Percentiles rank a stretch among this genome's conserved stretches.
These are phyloP conservation scores for Colletotrichum endophyticum DNA, from an alignment of 2,329 filamentous ascomycete genomes.

Conservation along the genomic window DNA sequence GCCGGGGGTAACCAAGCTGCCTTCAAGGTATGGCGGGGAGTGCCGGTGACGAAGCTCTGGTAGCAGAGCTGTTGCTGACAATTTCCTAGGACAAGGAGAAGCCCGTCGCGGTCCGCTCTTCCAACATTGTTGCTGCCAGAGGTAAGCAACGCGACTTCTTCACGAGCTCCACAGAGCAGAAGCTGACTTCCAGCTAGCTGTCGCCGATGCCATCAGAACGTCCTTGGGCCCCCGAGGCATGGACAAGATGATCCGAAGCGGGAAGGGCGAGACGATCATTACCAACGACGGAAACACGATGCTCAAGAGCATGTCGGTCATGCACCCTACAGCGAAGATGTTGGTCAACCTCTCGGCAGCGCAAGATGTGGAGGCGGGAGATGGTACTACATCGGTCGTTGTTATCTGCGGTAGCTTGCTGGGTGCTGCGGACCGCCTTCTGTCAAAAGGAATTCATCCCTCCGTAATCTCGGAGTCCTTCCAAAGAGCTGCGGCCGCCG, in stretches of 20 bases:
- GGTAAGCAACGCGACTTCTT: constrained; percentile 55
- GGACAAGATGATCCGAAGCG: constrained; percentile 99
- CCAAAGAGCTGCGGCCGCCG: constrained; percentile 88
- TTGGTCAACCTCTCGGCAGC: constrained; percentile 95
- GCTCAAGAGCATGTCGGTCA: constrained; percentile 98
- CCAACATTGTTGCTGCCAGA: constrained; percentile 97
- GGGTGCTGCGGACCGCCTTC: constrained; percentile 88
- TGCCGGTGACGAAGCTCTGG: constrained; percentile 27
- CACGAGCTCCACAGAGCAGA: neutral
- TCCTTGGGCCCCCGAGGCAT: constrained; percentile 96
- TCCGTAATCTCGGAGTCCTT: constrained; percentile 98
- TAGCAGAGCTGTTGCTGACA: constrained; percentile 43
- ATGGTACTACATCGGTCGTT: constrained; percentile 97
- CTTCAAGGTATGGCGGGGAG: constrained; percentile 54
- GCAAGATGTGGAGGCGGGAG: constrained; percentile 97
- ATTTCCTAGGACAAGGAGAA: constrained; percentile 83
- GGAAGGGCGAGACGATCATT: constrained; percentile 97
- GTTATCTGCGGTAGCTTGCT: constrained; percentile 96
- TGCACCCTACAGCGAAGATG: constrained; percentile 99
- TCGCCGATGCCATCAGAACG: constrained; percentile 96
- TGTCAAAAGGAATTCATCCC: constrained; percentile 94
- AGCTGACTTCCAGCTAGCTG: constrained; percentile 61
- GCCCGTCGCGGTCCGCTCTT: constrained; percentile 93
- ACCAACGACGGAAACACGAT: constrained; percentile 99
- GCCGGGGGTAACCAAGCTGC: constrained; percentile 54